A percentile compares a stretch with the other conserved stretches of the same genome.
These are phyloP conservation scores for Chrysoporthe austroafricana DNA, from an alignment of 2,329 filamentous ascomycete species.

Conservation along the genomic window DNA sequence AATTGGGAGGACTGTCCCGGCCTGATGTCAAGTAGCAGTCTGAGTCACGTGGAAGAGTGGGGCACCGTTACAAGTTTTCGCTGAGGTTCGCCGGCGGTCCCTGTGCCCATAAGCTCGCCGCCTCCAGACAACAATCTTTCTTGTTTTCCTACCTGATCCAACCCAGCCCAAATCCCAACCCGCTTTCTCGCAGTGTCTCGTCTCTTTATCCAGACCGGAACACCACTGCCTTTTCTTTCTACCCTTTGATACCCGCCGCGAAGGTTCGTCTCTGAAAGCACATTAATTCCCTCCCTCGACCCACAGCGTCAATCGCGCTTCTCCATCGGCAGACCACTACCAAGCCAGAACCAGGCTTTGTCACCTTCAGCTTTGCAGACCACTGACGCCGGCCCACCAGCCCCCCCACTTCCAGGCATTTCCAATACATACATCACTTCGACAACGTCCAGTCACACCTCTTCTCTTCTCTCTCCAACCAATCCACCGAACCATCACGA, in stretches of 20 bases:
- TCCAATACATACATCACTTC: slow-evolving; percentile 26
- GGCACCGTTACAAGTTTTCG: slow-evolving; percentile 43
- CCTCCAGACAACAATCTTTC: slow-evolving; percentile 42
- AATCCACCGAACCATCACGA: slow-evolving; percentile 39
- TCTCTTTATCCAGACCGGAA: slow-evolving; percentile 25
- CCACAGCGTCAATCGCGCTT: slow-evolving; percentile 16
- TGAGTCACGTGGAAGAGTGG: slow-evolving; percentile 13
- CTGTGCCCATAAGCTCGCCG: slow-evolving; percentile 44
- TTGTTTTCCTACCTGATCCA: background rate
- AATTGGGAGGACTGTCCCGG: background rate
- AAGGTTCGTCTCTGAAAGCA: slow-evolving; percentile 27
- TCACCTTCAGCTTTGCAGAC: slow-evolving; percentile 25
- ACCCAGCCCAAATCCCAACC: slow-evolving; percentile 18
- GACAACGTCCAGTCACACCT: slow-evolving; percentile 24
- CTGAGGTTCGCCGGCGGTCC: slow-evolving; percentile 32
- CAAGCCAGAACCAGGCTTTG: slow-evolving; percentile 21
- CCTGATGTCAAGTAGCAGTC: slow-evolving; percentile 4
- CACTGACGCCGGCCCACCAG: slow-evolving; percentile 28
- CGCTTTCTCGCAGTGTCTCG: slow-evolving; percentile 23
- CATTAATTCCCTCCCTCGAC: background rate
- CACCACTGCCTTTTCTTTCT: slow-evolving; percentile 23
- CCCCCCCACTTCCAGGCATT: slow-evolving; percentile 29
- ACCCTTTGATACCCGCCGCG: slow-evolving; percentile 27
- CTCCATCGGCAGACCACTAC: slow-evolving; percentile 1
- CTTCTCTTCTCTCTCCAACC: slow-evolving; percentile 19